These are phyloP conservation scores for Dothideomycetidae sp. DNA, from an alignment of 2,329 filamentous ascomycete species.

Conservation along the genomic window DNA sequence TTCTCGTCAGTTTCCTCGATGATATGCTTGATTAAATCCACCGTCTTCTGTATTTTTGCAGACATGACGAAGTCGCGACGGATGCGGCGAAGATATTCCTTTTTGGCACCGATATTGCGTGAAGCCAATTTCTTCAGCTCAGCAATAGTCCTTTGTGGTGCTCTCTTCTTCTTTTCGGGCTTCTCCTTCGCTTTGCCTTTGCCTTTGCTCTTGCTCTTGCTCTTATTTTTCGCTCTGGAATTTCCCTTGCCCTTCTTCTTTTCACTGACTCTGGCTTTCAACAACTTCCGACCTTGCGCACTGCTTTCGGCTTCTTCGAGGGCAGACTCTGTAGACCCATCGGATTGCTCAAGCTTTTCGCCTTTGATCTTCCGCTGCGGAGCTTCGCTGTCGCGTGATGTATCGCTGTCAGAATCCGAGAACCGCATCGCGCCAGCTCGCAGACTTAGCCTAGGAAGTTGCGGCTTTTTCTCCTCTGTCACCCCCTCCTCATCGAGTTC, in stretches of 20 bases:
- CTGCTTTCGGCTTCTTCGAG: no score
- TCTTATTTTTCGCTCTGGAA: conserved; percentile 28
- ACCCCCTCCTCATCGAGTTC: neutral
- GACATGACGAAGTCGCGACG: conserved; percentile 57
- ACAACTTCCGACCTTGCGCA: no score
- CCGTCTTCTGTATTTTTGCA: conserved; percentile 56
- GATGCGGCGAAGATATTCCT: conserved; percentile 55
- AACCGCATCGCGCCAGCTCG: conserved; percentile 1
- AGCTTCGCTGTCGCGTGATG: conserved; percentile 1
- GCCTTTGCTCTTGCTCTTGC: conserved; percentile 29
- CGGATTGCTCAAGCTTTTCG: no score
- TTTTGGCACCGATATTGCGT: conserved; percentile 50
- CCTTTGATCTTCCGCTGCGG: no score
- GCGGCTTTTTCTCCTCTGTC: neutral
- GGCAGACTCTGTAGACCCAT: no score
- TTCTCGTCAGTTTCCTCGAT: conserved; percentile 44
- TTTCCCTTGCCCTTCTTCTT: conserved; percentile 14
- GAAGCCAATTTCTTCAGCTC: conserved; percentile 53
- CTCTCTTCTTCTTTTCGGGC: conserved; percentile 21
- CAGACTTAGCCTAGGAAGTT: neutral
- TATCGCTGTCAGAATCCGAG: conserved; percentile 1
- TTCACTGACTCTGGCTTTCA: conserved; percentile 10
- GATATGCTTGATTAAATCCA: conserved; percentile 47
- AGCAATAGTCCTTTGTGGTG: conserved; percentile 37
- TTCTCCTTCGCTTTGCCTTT: conserved; percentile 24